These are phyloP conservation scores for Mortierella antarctica DNA, from an alignment of 192 early-diverging fungal genomes.

Conservation along the genomic window DNA sequence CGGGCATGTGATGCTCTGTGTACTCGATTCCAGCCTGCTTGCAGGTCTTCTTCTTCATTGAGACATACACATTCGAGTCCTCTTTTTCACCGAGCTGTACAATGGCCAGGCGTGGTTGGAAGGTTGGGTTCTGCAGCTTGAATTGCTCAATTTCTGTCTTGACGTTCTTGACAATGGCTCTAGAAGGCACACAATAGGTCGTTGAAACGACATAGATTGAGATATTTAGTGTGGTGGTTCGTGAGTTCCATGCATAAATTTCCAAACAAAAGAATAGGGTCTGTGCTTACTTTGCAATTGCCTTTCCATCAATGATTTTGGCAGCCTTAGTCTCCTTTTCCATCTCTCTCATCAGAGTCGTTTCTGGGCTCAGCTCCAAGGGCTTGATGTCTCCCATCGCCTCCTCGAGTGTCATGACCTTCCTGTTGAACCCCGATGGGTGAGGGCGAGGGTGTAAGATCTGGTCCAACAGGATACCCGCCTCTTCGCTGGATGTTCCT, in stretches of 20 bases:
- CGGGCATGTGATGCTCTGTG: slow-evolving; percentile 32
- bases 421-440: slow-evolving; percentile 11
- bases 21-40: slow-evolving; percentile 68
- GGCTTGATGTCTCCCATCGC: slow-evolving; percentile 48
- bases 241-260: neutral
- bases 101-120: slow-evolving; percentile 86
- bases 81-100: slow-evolving; percentile 94
- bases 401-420: slow-evolving; percentile 36
- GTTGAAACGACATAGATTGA: neutral
- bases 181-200: slow-evolving; percentile 20
- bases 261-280: neutral
- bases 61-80: slow-evolving; percentile 94
- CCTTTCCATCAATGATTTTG: slow-evolving; percentile 82
- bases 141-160: slow-evolving; percentile 74
- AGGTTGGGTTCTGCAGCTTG: slow-evolving; percentile 70
- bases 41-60: slow-evolving; percentile 93
- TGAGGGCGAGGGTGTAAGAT: slow-evolving; percentile 6
- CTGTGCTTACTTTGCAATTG: slow-evolving; percentile 74
- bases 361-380: slow-evolving; percentile 38
- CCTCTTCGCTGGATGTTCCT: neutral
- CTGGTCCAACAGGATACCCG: slow-evolving; percentile 19
- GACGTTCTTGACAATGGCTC: slow-evolving; percentile 78
- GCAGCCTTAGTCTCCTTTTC: slow-evolving; percentile 37
- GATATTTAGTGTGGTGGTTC: neutral
- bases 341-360: slow-evolving; percentile 17